phyloP scores from a whole-genome alignment of 202 grass and related monocot genomes.

The Schoenoplectus tabernaemontani region DNA sequence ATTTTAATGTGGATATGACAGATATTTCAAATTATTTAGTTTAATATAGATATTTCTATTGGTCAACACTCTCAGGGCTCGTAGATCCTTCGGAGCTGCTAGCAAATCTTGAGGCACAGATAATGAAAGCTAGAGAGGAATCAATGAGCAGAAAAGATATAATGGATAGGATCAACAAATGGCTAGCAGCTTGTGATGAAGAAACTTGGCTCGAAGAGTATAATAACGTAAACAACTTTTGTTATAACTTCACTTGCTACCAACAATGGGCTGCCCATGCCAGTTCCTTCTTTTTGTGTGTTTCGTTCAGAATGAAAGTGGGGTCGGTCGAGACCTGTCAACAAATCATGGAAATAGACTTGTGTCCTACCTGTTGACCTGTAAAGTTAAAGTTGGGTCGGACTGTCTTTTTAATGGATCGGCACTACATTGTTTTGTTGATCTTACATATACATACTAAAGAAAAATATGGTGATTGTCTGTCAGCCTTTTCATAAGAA shows the following conservation, averaged over 20 bases:
- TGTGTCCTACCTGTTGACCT: neutral
- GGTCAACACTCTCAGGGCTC: constrained; percentile 47
- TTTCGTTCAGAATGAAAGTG: neutral
- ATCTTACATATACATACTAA: neutral
- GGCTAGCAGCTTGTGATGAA: constrained; percentile 88
- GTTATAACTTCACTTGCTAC: neutral
- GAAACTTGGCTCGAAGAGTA: constrained; percentile 97
- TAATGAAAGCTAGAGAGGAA: constrained; percentile 83
- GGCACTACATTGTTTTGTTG: neutral
- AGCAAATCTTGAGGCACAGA: constrained; percentile 73
- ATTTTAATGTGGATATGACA: neutral
- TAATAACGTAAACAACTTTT: constrained; percentile 50
- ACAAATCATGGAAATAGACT: constrained; percentile 1
- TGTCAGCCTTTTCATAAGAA: neutral
- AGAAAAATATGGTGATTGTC: neutral
- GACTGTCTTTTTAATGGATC: neutral
- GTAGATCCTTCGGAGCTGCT: constrained; percentile 72
- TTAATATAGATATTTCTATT: constrained; percentile 9
- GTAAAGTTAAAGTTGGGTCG: neutral
- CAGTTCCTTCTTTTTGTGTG: neutral
- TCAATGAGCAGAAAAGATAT: constrained; percentile 84
- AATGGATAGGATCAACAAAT: constrained; percentile 91
- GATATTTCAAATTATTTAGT: constrained; percentile 21
- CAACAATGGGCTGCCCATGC: neutral
- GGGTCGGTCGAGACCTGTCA: neutral